Conservation (phyloP, 1,284 basidiomycete genomes). For the Sporisorium exsertum region DNA sequence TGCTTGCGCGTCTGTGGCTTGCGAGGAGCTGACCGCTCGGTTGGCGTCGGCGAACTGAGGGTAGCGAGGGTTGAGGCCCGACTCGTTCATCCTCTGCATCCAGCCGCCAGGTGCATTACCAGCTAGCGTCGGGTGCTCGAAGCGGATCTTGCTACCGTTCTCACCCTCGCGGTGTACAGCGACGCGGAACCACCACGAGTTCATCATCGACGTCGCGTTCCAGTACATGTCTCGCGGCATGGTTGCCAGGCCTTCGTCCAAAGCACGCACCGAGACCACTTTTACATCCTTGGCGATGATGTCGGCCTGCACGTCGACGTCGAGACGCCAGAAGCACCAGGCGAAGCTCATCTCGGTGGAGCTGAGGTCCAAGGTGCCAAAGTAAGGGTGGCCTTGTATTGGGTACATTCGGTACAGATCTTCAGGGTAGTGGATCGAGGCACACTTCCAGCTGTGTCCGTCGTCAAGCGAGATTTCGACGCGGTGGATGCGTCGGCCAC, state of each 20-base stretch:
- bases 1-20: not conserved
- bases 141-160: conserved; percentile 70
- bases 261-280: conserved; percentile 74
- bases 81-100: conserved; percentile 76
- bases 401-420: conserved; percentile 73
- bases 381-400: conserved; percentile 65
- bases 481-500: conserved; percentile 75
- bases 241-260: conserved; percentile 74
- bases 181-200: conserved; percentile 75
- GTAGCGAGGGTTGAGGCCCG: conserved; percentile 72
- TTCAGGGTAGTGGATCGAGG: conserved; percentile 74
- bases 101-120: conserved; percentile 75
- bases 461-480: conserved; percentile 77
- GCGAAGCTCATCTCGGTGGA: conserved; percentile 75
- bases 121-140: conserved; percentile 77
- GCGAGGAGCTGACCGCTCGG: not conserved
- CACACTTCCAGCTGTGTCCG: conserved; percentile 74
- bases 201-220: conserved; percentile 76
- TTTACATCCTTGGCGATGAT: conserved; percentile 71
- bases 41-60: conserved; percentile 66
- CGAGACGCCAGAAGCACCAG: conserved; percentile 77
- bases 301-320: conserved; percentile 69
- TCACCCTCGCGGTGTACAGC: conserved; percentile 72
- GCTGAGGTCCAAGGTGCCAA: conserved; percentile 72
- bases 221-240: conserved; percentile 74